Conservation (phyloP, 2,329 filamentous ascomycete species). For the Aspergillus japonicus region DNA sequence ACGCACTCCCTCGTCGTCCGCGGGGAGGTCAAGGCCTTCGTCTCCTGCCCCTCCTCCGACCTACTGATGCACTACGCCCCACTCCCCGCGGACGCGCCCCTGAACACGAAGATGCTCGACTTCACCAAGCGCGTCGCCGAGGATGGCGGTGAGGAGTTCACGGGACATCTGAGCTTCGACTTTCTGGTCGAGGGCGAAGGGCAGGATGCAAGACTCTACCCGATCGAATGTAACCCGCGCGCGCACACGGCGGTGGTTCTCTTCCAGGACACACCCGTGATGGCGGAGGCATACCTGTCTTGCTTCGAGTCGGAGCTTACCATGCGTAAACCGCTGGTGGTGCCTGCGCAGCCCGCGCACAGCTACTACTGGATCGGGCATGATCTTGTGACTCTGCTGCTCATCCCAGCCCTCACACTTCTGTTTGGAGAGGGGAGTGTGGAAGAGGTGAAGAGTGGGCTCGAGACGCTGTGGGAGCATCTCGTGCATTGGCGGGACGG, state of each 20-base stretch:
- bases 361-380: not conserved
- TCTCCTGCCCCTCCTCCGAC: not conserved
- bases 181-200: not conserved
- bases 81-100: not conserved
- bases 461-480: not conserved
- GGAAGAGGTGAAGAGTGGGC: not conserved
- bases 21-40: slow-evolving; percentile 2
- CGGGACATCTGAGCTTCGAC: slow-evolving; percentile 1
- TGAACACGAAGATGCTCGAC: slow-evolving; percentile 2
- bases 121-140: slow-evolving; percentile 1
- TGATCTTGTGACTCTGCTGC: not conserved
- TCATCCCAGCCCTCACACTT: not conserved
- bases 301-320: not conserved
- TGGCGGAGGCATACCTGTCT: not conserved
- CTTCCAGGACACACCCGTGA: not conserved
- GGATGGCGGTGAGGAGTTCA: not conserved
- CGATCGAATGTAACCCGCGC: slow-evolving; percentile 1
- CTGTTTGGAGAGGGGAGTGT: not conserved
- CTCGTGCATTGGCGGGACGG: not conserved
- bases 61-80: slow-evolving; percentile 1
- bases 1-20: not conserved
- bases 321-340: not conserved
- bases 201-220: not conserved
- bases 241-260: slow-evolving; percentile 1
- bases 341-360: not conserved